A percentile compares a stretch with the other conserved stretches of the same genome.
These are phyloP conservation scores for Ogataea trehalophila DNA, from an alignment of 805 yeast species.

Conservation along the genomic window DNA sequence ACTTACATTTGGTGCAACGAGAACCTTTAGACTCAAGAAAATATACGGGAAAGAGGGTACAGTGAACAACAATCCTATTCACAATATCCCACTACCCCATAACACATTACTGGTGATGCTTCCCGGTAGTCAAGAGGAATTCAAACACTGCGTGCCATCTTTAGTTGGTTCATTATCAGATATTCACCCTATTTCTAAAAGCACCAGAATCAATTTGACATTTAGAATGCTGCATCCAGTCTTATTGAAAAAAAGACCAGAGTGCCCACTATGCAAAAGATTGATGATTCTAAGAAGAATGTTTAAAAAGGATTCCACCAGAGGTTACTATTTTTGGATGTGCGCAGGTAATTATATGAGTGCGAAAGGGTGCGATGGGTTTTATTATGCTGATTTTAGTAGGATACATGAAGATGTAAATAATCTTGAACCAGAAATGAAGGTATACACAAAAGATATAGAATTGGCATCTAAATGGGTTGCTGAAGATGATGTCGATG, in stretches of 20 bases:
- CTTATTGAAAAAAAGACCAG: conserved; percentile 34
- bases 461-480: conserved; percentile 41
- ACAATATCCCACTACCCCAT: conserved; percentile 60
- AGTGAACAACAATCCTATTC: conserved; percentile 31
- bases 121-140: conserved; percentile 75
- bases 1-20: conserved; percentile 60
- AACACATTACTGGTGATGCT: conserved; percentile 69
- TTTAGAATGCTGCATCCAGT: conserved; percentile 48
- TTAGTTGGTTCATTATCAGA: conserved; percentile 33
- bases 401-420: conserved; percentile 22
- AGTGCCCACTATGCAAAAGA: conserved; percentile 36
- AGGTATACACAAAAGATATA: conserved; percentile 27
- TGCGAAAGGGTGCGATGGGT: conserved; percentile 42
- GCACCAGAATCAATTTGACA: conserved; percentile 57
- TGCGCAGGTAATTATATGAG: conserved; percentile 46
- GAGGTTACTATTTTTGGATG: conserved; percentile 65
- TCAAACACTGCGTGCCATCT: conserved; percentile 59
- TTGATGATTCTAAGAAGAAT: conserved; percentile 56
- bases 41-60: conserved; percentile 22
- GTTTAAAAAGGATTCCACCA: conserved; percentile 37
- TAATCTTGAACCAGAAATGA: neutral
- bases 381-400: conserved; percentile 47
- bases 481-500: conserved; percentile 35
- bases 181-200: conserved; percentile 43
- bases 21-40: conserved; percentile 59